Evolutionary conservation across 805 yeast genomes (phyloP).

Genomic region (Jamesozyma lodderae): DNA sequence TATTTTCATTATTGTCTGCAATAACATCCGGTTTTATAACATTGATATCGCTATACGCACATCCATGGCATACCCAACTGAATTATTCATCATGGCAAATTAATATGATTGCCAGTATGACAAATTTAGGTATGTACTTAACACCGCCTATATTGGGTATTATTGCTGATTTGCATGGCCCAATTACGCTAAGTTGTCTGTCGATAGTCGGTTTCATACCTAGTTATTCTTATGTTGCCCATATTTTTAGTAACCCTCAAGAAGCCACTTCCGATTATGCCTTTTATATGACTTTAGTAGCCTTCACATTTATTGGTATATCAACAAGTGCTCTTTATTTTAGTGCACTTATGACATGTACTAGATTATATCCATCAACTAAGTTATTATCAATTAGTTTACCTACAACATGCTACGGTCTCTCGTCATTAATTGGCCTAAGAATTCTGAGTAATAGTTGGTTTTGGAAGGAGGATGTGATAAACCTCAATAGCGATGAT

Average conservation of each 20-base stretch:
- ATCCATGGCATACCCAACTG: constrained; percentile 50
- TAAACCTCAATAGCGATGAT: constrained; percentile 7
- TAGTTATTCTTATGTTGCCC: constrained; percentile 47
- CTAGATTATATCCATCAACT: constrained; percentile 67
- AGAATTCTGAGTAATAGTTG: constrained; percentile 41
- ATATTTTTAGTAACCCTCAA: constrained; percentile 27
- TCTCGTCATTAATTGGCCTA: constrained; percentile 68
- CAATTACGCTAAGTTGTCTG: constrained; percentile 56
- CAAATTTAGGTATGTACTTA: constrained; percentile 74
- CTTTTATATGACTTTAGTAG: constrained; percentile 35
- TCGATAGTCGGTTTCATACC: constrained; percentile 57
- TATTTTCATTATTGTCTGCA: constrained; percentile 52
- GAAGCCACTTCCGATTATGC: constrained; percentile 8
- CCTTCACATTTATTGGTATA: constrained; percentile 54
- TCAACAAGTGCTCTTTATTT: constrained; percentile 70
- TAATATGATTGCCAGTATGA: constrained; percentile 65
- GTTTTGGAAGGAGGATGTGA: constrained; percentile 29
- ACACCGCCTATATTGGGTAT: constrained; percentile 78
- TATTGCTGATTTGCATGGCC: constrained; percentile 78
- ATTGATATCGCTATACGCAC: constrained; percentile 71
- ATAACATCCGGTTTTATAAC: constrained; percentile 75
- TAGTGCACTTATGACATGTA: constrained; percentile 68
- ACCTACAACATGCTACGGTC: constrained; percentile 83
- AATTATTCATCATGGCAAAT: constrained; percentile 56
- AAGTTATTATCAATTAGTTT: constrained; percentile 77